Evolutionary conservation across 2,329 filamentous ascomycete species (phyloP), one percentile per base, ranked within the genome.

Genomic region (Colletotrichum liriopes): DNA sequence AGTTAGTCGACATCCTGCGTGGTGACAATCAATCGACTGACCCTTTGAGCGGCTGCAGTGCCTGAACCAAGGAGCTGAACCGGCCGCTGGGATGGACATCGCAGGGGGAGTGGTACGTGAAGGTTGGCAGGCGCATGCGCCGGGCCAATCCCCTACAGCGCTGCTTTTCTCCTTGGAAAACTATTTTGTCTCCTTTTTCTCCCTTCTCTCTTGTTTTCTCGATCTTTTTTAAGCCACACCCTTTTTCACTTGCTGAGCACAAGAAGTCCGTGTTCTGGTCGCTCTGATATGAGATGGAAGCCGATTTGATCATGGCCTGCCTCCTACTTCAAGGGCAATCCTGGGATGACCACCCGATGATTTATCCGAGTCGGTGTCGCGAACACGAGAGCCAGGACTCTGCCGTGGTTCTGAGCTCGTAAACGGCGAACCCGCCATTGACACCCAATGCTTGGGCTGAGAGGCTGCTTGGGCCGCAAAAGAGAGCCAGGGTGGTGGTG

Each of bases 381-480:
- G 69, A 64, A 72, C 65, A 69, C 54, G 69, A 72, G 54, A 29
- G 29, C 65, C 11, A 54, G 23, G n/a, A 39, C 32, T 54, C 26
- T 55, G 20, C 29, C 45, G 39, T 43, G 26, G 23, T 56, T 32
- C 56, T 26, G 51, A 68, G 35, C 43, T 69, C 58, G 69, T 69
- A 59, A 68, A 72, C 47, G 32, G 54, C 32, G 45, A 29, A 55
- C 65, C 55, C 56, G 45, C 51, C 59, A 49, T 70, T 70, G 70
- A 43, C 52, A 70, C 70, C 66, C 70, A 65, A 72, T 60, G 54
- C 65, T 63, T 43, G 65, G 69, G 69, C 51, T 64, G 39, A 16
- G 35, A n/a, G 52, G 39, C 39, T 69, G 59, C 35, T 72, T 72
- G 70, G 70, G 70, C 70, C 47, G 70, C 66, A 55, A 65, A 55